These are phyloP conservation scores for Globisporangium nagaii DNA, from an alignment of 352 stramenopile genomes.

Conservation along the genomic window DNA sequence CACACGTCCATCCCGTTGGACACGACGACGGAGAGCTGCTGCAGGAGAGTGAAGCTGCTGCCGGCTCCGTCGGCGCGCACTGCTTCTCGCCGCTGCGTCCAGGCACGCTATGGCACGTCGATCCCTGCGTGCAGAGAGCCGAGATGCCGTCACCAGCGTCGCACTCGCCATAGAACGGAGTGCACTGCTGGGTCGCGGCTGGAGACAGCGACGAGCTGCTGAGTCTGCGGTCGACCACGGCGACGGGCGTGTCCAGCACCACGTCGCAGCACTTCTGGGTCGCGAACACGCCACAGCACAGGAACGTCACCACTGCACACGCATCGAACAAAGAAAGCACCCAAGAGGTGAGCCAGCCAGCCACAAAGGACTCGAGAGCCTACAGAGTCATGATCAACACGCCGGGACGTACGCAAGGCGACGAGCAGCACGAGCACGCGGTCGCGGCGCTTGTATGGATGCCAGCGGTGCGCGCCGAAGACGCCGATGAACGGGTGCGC, in stretches of 20 bases:
- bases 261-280: slow-evolving; percentile 35
- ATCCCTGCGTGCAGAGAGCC: slow-evolving; percentile 29
- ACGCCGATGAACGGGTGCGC: slow-evolving; percentile 39
- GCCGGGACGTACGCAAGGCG: slow-evolving; percentile 36
- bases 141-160: neutral
- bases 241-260: slow-evolving; percentile 10
- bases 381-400: neutral
- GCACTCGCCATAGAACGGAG: slow-evolving; percentile 24
- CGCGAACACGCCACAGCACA: slow-evolving; percentile 37
- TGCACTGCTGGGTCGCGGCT: slow-evolving; percentile 1
- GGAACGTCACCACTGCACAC: slow-evolving; percentile 28
- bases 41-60: slow-evolving; percentile 4
- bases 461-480: slow-evolving; percentile 34
- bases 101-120: slow-evolving; percentile 15
- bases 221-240: slow-evolving; percentile 7
- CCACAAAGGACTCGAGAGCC: too few species aligned
- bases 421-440: slow-evolving; percentile 43
- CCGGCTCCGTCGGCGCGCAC: slow-evolving; percentile 15
- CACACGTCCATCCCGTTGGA: slow-evolving; percentile 28
- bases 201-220: neutral
- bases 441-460: slow-evolving; percentile 46
- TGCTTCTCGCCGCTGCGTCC: neutral
- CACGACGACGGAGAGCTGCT: slow-evolving; percentile 8
- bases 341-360: too few species aligned
- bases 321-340: neutral